Evolutionary conservation across 2,329 filamentous ascomycete species (phyloP).

Genomic region (Paecilomyces formosus): DNA sequence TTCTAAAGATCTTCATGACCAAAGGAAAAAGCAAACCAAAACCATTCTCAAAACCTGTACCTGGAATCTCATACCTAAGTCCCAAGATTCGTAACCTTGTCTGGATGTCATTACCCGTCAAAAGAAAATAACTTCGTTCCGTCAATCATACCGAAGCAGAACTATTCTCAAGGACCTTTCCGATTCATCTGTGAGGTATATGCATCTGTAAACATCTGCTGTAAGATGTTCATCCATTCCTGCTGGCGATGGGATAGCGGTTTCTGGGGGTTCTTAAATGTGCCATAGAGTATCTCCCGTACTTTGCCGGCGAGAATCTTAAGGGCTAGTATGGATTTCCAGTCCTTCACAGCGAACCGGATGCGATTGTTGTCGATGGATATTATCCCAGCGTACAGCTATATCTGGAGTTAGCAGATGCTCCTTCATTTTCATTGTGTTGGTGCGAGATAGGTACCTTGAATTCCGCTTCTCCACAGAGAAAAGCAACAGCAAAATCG

Average conservation of each 20-base stretch:
- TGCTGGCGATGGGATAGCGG: constrained; percentile 54
- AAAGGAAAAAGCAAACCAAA: not conserved
- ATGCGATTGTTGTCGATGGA: constrained; percentile 81
- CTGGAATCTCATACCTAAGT: not conserved
- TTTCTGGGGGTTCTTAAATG: constrained; percentile 48
- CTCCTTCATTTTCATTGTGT: not conserved
- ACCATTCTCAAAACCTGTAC: not conserved
- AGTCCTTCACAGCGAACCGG: constrained; percentile 74
- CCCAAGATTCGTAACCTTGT: not conserved
- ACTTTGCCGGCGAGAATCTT: constrained; percentile 69
- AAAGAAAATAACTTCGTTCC: not conserved
- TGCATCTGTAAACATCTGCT: constrained; percentile 53
- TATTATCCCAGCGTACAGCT: constrained; percentile 82
- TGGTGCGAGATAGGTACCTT: constrained; percentile 47
- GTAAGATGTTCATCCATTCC: constrained; percentile 69
- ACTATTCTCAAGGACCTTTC: not conserved
- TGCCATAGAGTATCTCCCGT: constrained; percentile 64
- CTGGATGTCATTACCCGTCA: not conserved
- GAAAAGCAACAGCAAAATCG: constrained; percentile 71
- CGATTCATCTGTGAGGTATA: not conserved
- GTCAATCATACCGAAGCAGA: not conserved
- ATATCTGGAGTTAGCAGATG: not conserved
- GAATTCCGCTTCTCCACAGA: constrained; percentile 83
- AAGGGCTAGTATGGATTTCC: constrained; percentile 85
- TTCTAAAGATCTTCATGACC: not conserved